Evolutionary conservation across 495 filamentous ascomycete species (phyloP), one percentile per base, ranked within the genome.

Genomic region (Cladorrhinum samala): DNA sequence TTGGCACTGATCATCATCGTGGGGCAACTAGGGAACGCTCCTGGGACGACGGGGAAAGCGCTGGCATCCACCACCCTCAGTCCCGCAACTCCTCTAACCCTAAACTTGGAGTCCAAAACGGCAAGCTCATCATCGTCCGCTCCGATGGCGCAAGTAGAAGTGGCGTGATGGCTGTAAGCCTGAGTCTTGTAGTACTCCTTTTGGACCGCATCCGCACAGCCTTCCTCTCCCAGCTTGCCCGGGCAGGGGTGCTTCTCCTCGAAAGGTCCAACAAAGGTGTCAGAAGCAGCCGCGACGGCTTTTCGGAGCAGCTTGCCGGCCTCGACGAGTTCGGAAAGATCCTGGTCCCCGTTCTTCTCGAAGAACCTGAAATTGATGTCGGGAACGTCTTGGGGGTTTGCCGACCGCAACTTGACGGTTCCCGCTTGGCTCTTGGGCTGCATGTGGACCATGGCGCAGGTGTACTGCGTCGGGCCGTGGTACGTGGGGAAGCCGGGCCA

Each of bases 1-100:
- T 85, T 85, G 59, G 81, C 78, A 42, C 75, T 76, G 20, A 85
- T 58, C 74, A 84, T 83, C 60, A 84, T 84, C 1, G 81, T 82
- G 3, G 83, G 74, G 38, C 79, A 62, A 19, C 72, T 72, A n/a
- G 80, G 77, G 40, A 82, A 86, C n/a, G 74, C 76, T 0, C 83
- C 83, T 0, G 76, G 77, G n/a, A 78, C 74, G 13, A 65, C 61
- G 0, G 80, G 76, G 53, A 79, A 80, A 1, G 71, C 59, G 45
- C 70, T 74, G 5, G 77, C 80, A 58, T 84, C 81, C 19, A 84
- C 79, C 1, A 81, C 77, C 3, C 78, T 54, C 50, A 81, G 60
- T 20, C 72, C 72, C 20, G 63, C 58, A 1, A 77, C 69, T 2
- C 78, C 78, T 4, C 70, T 57, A 4, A 81, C 77, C 36, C 74